Percentiles rank a stretch among this genome's conserved stretches.
Conservation (phyloP, 108 stramenopile species). For the Bacterosira constricta region DNA sequence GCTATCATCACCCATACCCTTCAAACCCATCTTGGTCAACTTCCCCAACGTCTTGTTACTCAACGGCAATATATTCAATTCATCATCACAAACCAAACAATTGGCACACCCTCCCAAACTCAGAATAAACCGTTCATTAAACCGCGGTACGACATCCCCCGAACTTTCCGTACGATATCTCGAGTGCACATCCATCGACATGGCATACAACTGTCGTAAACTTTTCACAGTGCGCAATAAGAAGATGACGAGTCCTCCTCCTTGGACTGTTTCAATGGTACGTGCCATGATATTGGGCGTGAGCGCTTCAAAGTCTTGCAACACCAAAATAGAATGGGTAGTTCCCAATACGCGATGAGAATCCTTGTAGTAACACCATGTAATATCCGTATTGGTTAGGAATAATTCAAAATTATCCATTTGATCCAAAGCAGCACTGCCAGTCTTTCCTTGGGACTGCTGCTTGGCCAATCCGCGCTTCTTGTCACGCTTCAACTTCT, state of each 20-base stretch:
- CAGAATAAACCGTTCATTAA: conserved; percentile 99
- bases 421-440: conserved; percentile 25
- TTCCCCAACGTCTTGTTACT: conserved; percentile 60
- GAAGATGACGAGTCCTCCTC: conserved; percentile 97
- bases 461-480: conserved; percentile 68
- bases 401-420: conserved; percentile 98
- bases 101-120: conserved; percentile 86
- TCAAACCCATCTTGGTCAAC: conserved; percentile 42
- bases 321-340: conserved; percentile 94
- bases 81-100: conserved; percentile 98
- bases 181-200: conserved; percentile 99
- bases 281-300: conserved; percentile 98
- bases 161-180: conserved; percentile 93
- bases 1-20: conserved; percentile 31
- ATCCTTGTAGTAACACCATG: conserved; percentile 99
- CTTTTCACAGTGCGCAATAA: conserved; percentile 91
- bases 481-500: conserved; percentile 93
- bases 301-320: conserved; percentile 99
- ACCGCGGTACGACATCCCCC: conserved; percentile 91
- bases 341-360: conserved; percentile 95
- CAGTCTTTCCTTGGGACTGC: conserved; percentile 11
- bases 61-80: conserved; percentile 97
- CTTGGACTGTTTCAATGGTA: conserved; percentile 98
- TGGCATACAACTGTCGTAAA: conserved; percentile 96
- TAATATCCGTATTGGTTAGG: conserved; percentile 91